phyloP scores from a whole-genome alignment of 2,329 filamentous ascomycete species.

The Gnomoniopsis sp. region DNA sequence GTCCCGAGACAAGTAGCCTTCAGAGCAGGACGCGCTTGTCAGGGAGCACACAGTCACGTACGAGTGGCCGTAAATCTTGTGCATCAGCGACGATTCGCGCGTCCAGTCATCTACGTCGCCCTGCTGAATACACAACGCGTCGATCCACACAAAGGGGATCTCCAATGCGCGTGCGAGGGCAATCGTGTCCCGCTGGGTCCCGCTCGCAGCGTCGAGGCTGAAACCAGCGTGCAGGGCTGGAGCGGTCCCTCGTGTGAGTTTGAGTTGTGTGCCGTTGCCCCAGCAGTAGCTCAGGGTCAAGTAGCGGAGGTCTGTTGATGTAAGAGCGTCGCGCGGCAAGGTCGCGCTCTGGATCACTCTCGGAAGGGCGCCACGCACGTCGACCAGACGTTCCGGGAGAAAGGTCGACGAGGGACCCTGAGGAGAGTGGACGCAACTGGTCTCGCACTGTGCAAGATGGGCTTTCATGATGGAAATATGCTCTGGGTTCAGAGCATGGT shows the following conservation, averaged over 20 bases:
- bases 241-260: neutral
- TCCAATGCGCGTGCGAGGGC: neutral
- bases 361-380: neutral
- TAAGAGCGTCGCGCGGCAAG: neutral
- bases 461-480: neutral
- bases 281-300: neutral
- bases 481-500: neutral
- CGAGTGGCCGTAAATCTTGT: neutral
- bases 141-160: constrained; percentile 17
- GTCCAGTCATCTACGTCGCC: constrained; percentile 20
- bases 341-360: neutral
- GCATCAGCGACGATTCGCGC: neutral
- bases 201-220: neutral
- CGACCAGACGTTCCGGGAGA: neutral
- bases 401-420: neutral
- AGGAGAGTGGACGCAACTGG: neutral
- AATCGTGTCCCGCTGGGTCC: neutral
- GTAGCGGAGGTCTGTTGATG: neutral
- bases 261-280: neutral
- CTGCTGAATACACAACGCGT: constrained; percentile 18
- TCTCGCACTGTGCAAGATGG: neutral
- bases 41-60: constrained; percentile 1
- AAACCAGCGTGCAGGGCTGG: neutral
- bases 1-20: neutral
- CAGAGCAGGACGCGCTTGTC: neutral